Evolutionary conservation across 169 alveolate genomes (phyloP).

Genomic region (Theileria sp.): DNA sequence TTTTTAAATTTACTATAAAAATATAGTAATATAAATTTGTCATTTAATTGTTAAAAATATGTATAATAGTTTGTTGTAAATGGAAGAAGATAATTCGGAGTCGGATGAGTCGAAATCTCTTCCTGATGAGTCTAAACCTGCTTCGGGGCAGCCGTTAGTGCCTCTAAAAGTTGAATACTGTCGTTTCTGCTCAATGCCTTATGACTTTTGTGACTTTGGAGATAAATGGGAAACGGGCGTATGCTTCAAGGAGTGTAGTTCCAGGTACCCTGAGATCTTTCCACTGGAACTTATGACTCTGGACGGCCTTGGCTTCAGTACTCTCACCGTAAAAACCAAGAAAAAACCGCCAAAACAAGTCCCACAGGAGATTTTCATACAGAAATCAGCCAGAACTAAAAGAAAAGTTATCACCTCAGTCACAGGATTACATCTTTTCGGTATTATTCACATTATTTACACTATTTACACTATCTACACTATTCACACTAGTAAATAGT

Average conservation of each 20-base stretch:
- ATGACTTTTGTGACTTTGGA: conserved; percentile 86
- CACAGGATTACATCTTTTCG: conserved; percentile 81
- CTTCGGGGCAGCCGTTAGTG: conserved; percentile 29
- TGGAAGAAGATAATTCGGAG: conserved; percentile 28
- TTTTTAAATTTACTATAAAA: too few species aligned
- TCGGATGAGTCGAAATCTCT: background rate
- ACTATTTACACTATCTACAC: background rate
- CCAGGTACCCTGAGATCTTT: conserved; percentile 68
- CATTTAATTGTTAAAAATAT: too few species aligned
- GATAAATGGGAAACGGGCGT: conserved; percentile 69
- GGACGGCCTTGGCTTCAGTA: conserved; percentile 25
- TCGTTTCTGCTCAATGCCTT: conserved; percentile 80
- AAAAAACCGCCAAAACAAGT: conserved; percentile 44
- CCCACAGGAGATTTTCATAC: conserved; percentile 69
- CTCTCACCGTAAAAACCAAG: conserved; percentile 20
- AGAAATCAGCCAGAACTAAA: conserved; percentile 77
- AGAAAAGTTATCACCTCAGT: conserved; percentile 82
- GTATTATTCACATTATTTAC: conserved; percentile 26
- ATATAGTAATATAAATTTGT: too few species aligned
- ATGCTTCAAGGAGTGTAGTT: conserved; percentile 68
- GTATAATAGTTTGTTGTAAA: conserved; percentile 4
- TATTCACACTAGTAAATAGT: too few species aligned
- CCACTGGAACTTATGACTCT: conserved; percentile 36
- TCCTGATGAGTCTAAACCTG: background rate
- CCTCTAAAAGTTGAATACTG: conserved; percentile 63